Evolutionary conservation across 495 filamentous ascomycete species (phyloP).

Genomic region (Xylaria acuta): DNA sequence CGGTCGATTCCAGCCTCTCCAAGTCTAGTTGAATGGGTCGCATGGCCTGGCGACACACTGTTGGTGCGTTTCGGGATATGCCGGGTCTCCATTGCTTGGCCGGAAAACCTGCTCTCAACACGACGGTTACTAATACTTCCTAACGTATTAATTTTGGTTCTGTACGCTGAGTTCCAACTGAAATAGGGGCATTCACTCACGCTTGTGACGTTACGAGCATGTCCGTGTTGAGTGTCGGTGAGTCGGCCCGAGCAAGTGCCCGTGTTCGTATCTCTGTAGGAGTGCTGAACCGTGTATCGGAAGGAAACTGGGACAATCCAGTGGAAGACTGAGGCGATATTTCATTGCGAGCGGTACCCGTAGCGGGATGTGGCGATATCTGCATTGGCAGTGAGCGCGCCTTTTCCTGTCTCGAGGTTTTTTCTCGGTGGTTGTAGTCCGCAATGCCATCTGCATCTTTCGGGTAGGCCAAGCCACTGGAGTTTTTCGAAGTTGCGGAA

Average conservation of each 20-base stretch:
- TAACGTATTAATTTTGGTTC: not conserved
- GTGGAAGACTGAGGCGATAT: not conserved
- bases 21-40: not conserved
- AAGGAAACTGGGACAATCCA: not conserved
- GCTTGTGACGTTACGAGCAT: not conserved
- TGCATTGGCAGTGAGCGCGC: not conserved
- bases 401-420: not conserved
- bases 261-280: not conserved
- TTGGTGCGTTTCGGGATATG: not conserved
- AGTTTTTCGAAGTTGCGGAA: not conserved
- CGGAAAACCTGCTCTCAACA: not conserved
- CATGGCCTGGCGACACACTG: not conserved
- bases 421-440: not conserved
- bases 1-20: not conserved
- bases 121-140: not conserved
- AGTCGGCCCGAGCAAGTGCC: conserved; percentile 13
- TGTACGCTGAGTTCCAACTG: not conserved
- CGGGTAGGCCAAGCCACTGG: not conserved
- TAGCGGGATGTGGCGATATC: not conserved
- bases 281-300: not conserved
- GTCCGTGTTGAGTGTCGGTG: conserved; percentile 5
- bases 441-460: not conserved
- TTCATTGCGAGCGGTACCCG: not conserved
- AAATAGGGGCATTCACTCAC: not conserved
- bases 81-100: not conserved